Base-by-base conservation (phyloP, 192 early-diverging fungal genomes). In the Umbelopsis ramanniana region DNA sequence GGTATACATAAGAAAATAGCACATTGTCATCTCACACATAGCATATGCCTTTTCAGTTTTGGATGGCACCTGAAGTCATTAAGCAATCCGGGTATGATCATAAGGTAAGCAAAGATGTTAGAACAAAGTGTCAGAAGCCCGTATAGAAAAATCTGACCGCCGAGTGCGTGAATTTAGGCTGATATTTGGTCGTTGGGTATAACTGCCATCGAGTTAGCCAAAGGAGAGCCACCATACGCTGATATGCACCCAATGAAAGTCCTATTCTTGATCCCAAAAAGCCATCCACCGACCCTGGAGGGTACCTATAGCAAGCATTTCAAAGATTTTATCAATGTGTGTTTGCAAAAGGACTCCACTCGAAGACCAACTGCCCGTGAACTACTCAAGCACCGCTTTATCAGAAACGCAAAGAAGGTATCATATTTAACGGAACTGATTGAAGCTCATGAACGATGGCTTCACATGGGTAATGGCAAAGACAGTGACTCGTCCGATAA, bases 121-220 rank as follows among this genome's bases (percentile, higher is more conserved):
- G 78, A 10, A n/a, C 57, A 21, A 12, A 37, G 26, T 46, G 24
- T 29, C 3, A 29, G 3, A 29, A 29, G 11, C 40, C 6, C 1
- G 2, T 43, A 43, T 21, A 14, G 19, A 0, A 19, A 0, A 66
- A 54, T 63, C 22, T 23, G 19, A 55, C 10, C 11, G 10, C 11
- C 2, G 7, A 9, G 23, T 7, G 57, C 2, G 35, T 17, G 12
- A 12, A 43, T n/a, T 9, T 78, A 94, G 81, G 97, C 97, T 0
- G 97, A 99, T 84, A 97, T 99, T 29, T 99, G 97, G 97, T 94
- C 92, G 37, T 84, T 97, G 35, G 97, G 97, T 1, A 97, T 99
- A 73, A 99, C 97, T 4, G 96, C 95, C 0, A 94, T 98, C 40
- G 97, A 99, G 83, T 82, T 99, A 37, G 96, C 96, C 15, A 95